Percentiles rank a stretch among this genome's conserved stretches.
These are phyloP conservation scores for Boletellus emodensis DNA, from an alignment of 768 basidiomycete genomes.

Conservation along the genomic window DNA sequence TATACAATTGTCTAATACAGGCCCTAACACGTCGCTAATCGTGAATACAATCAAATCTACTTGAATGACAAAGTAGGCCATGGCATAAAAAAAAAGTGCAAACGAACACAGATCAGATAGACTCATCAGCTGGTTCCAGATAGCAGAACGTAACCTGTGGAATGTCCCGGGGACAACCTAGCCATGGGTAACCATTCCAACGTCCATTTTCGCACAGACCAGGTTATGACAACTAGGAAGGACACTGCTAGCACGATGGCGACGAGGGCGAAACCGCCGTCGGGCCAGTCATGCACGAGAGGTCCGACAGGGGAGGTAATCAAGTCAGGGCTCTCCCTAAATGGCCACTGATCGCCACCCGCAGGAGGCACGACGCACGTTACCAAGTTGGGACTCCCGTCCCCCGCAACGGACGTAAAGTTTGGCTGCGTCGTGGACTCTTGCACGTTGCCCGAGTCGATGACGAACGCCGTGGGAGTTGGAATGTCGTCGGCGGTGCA, in stretches of 20 bases:
- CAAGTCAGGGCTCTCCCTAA: constrained; percentile 44
- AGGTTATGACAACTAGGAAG: constrained; percentile 37
- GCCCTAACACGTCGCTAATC: no score
- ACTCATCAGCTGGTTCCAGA: constrained; percentile 3
- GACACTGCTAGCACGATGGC: constrained; percentile 48
- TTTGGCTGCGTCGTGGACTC: constrained; percentile 45
- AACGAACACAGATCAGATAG: no score
- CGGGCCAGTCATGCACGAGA: constrained; percentile 24
- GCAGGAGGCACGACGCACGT: constrained; percentile 66
- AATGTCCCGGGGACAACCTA: constrained; percentile 16
- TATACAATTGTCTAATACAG: no score
- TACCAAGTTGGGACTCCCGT: constrained; percentile 38
- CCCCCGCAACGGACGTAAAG: constrained; percentile 51
- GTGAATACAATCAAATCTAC: no score
- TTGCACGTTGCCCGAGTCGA: constrained; percentile 42
- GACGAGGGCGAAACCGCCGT: constrained; percentile 49
- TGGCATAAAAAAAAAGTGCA: no score
- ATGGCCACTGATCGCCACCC: constrained; percentile 72
- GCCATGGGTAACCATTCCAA: constrained; percentile 28
- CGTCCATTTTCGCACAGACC: constrained; percentile 49
- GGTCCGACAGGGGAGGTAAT: constrained; percentile 21
- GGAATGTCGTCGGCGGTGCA: constrained; percentile 55
- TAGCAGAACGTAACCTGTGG: constrained; percentile 9
- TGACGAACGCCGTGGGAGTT: constrained; percentile 57
- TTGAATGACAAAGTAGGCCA: no score